These are phyloP conservation scores for Mortierella antarctica DNA, from an alignment of 192 early-diverging fungal genomes.

Conservation along the genomic window DNA sequence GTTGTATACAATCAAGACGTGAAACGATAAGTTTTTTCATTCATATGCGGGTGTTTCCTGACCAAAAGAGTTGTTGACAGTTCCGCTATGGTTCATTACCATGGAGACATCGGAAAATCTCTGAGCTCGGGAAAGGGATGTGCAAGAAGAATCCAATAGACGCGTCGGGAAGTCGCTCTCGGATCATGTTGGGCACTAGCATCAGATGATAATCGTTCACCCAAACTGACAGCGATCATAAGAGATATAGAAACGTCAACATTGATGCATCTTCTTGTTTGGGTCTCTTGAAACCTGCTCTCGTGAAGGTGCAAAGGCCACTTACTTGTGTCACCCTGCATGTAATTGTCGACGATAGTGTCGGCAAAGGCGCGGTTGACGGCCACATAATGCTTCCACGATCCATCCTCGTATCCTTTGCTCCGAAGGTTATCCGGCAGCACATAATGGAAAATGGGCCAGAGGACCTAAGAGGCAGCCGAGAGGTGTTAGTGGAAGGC, in stretches of 20 bases:
- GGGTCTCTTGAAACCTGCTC: not conserved
- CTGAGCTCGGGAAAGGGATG: constrained; percentile 96
- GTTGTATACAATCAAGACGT: too few relatives aligned
- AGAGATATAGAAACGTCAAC: not conserved
- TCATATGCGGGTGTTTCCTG: too few relatives aligned
- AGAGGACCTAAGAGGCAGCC: constrained; percentile 74
- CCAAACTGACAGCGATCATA: constrained; percentile 72
- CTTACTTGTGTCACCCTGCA: constrained; percentile 86
- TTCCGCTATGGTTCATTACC: constrained; percentile 49
- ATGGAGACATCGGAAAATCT: constrained; percentile 93
- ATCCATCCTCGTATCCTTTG: constrained; percentile 76
- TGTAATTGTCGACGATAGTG: constrained; percentile 79
- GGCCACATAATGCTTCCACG: constrained; percentile 86
- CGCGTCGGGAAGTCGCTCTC: constrained; percentile 84
- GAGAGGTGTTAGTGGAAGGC: too few relatives aligned
- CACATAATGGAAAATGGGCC: constrained; percentile 98
- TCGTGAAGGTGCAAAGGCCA: not conserved
- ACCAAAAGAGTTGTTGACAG: too few relatives aligned
- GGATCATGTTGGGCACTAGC: constrained; percentile 89
- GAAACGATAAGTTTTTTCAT: too few relatives aligned
- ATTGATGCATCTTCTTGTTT: not conserved
- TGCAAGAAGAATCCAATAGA: constrained; percentile 97
- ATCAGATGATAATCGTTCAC: constrained; percentile 98
- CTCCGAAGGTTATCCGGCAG: constrained; percentile 88
- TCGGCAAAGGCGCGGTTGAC: constrained; percentile 91